These are phyloP conservation scores for Leavenworthia alabamica DNA, from an alignment of 345 rosid species.

Conservation along the genomic window DNA sequence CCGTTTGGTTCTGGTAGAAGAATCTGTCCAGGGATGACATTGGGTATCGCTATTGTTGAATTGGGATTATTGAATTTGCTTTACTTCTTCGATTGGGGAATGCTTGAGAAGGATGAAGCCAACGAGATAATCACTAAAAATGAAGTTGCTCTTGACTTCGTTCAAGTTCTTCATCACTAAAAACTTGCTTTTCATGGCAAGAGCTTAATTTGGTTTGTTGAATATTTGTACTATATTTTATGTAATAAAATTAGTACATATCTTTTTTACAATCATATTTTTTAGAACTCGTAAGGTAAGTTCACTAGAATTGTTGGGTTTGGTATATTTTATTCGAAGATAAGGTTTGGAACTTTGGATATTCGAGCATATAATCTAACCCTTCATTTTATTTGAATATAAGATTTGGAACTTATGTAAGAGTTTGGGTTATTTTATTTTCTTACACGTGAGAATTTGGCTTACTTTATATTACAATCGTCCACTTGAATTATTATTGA, in stretches of 20 bases:
- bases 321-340: neutral
- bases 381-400: neutral
- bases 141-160: constrained; percentile 8
- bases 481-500: neutral
- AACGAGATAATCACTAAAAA: neutral
- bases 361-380: too few relatives aligned
- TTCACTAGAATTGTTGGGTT: neutral
- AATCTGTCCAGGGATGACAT: constrained; percentile 41
- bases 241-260: too few relatives aligned
- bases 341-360: neutral
- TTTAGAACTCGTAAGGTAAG: neutral
- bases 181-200: neutral
- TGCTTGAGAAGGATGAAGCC: neutral
- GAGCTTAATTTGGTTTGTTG: too few relatives aligned
- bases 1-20: constrained; percentile 58
- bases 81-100: constrained; percentile 22
- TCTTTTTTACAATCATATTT: too few relatives aligned
- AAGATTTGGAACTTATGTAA: neutral
- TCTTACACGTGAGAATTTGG: neutral
- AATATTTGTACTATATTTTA: neutral
- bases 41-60: constrained; percentile 25
- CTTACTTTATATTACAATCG: neutral
- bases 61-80: constrained; percentile 26
- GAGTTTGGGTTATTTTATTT: too few relatives aligned
- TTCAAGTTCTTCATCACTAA: constrained; percentile 12